These are phyloP conservation scores for Eleusine indica DNA, from an alignment of 176 grass and related monocot genomes.

Conservation along the genomic window DNA sequence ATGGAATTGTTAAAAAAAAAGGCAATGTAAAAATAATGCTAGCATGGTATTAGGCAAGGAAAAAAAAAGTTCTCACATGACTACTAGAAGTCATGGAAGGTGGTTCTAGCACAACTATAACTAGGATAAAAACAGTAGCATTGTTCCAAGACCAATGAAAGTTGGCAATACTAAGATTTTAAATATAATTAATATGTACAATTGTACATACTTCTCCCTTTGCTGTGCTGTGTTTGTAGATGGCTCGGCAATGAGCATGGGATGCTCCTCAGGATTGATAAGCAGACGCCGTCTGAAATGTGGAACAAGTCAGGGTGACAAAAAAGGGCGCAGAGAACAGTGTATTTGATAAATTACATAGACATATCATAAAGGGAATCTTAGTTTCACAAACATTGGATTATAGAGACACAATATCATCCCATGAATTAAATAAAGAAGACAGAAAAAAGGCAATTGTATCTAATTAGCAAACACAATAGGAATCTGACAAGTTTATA, in stretches of 20 bases:
- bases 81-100: background rate
- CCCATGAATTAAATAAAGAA: slow-evolving; percentile 25
- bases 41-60: background rate
- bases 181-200: slow-evolving; percentile 10
- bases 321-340: background rate
- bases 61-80: background rate
- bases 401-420: slow-evolving; percentile 6
- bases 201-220: slow-evolving; percentile 76
- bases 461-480: background rate
- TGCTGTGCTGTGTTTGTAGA: slow-evolving; percentile 79
- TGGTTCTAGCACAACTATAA: background rate
- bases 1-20: background rate
- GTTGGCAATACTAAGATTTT: slow-evolving; percentile 8
- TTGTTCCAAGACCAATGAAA: background rate
- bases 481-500: slow-evolving; percentile 23
- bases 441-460: background rate
- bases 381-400: background rate
- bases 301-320: slow-evolving; percentile 17
- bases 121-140: background rate
- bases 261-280: slow-evolving; percentile 98
- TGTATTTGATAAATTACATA: slow-evolving; percentile 13
- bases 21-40: background rate
- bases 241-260: slow-evolving; percentile 94
- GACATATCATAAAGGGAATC: background rate
- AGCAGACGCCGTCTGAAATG: slow-evolving; percentile 73